Evolutionary conservation across 768 basidiomycete species (phyloP), one percentile per base, ranked within the genome.

Genomic region (Boletellus ananas): DNA sequence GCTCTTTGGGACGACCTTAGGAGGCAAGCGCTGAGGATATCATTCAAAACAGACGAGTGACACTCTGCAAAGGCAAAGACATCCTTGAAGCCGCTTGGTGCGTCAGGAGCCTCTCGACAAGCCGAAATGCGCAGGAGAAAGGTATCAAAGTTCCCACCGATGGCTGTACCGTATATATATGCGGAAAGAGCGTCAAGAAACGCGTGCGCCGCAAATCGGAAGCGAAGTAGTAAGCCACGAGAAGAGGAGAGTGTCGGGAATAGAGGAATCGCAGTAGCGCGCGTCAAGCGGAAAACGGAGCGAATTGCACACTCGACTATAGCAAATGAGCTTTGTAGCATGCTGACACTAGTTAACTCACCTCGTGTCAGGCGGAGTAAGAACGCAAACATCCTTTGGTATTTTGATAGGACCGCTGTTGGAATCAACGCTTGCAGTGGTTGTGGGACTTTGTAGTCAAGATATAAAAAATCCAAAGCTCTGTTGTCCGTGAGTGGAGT

Each of bases 391-490:
- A 94, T 73, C 35, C 87, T 74, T 56, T 93, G 89, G 61, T 94
- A 94, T 63, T 94, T 94, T 6, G 79, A 83, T n/a, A 94, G 67
- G 29, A 87, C 77, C 5, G 79, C 74, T 1, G 79, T 72, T 2
- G 89, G 81, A 29, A 95, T 85, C 10, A 95, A 63, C 11, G 84
- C 75, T 40, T 83, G 80, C 34, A 95, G 70, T 0, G 90, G 80
- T n/a, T 75, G 75, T 2, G 91, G 90, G n/a, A 90, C 85, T 58
- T 87, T 87, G 66, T 95, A 95, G 56, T 92, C 83, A 73, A 95
- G 83, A 61, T 90, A 90, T 13, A 95, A 70, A 62, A 94, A 95
- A 64, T 94, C 93, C 37, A 95, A 65, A 7, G 93, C 91, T 64
- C 89, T 90, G 56, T 6, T 43, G 39, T 16, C 54, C 25, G 40